Percentiles rank a stretch among this genome's conserved stretches.
Conservation (phyloP, 257 asterid genomes). For the Orobanche coerulescens region DNA sequence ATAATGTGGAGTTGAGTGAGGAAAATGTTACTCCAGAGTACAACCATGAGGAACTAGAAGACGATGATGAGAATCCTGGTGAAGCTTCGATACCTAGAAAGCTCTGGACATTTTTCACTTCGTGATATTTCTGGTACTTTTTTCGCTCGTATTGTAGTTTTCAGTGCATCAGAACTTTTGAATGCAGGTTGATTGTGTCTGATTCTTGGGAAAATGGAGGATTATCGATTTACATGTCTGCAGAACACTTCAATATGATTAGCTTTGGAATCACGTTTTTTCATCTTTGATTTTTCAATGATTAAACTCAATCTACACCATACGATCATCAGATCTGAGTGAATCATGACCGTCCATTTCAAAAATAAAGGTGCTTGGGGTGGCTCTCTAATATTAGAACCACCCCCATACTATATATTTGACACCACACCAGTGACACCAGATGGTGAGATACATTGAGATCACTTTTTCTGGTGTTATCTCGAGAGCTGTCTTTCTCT, state of each 20-base stretch:
- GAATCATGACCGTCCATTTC: too few species aligned
- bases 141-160: neutral
- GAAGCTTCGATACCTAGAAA: conserved; percentile 54
- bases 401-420: too few species aligned
- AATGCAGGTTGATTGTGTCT: neutral
- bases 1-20: conserved; percentile 31
- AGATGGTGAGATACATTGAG: too few species aligned
- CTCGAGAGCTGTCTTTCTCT: too few species aligned
- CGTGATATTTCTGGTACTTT: conserved; percentile 37
- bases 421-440: too few species aligned
- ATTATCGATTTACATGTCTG: neutral
- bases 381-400: too few species aligned
- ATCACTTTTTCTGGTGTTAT: too few species aligned
- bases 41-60: conserved; percentile 33
- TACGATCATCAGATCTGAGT: too few species aligned
- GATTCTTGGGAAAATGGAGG: conserved; percentile 9
- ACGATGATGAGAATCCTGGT: conserved; percentile 36
- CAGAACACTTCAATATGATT: conserved; percentile 15
- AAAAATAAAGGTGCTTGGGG: too few species aligned
- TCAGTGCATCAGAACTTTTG: conserved; percentile 12
- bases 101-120: conserved; percentile 79
- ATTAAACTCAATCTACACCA: too few species aligned
- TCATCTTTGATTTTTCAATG: neutral
- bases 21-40: conserved; percentile 37
- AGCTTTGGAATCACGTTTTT: conserved; percentile 13